Base-by-base conservation (phyloP, 2,329 filamentous ascomycete genomes). In the Pseudogymnoascus sp. region DNA sequence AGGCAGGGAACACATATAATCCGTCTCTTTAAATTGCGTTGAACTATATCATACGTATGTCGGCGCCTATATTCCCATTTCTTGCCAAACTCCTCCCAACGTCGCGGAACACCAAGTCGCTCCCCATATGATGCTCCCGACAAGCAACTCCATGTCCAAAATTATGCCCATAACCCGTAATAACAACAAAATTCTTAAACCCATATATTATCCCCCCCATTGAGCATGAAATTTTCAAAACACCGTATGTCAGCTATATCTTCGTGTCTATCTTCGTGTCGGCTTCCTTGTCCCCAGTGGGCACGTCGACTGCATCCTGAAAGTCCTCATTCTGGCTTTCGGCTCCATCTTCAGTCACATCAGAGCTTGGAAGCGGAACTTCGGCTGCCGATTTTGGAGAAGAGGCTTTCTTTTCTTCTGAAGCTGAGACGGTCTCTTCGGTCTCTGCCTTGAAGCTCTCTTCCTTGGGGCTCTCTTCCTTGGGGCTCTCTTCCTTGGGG, bases 271-370 rank as follows among this genome's bases (percentile, higher is more conserved):
- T 54, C 33, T n/a, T 33, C 47, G 47, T 54, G 21, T 54, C 47
- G 21, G 33, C 47, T n/a, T 37, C 10, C 29, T 54, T 54, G 29
- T 15, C 29, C 11, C 29, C 11, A 21, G 2, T 17, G 15, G 29
- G 47, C 31, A 5, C 29, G 13, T 54, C 47, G 10, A 54, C 29
- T 7, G 47, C 47, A 54, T 54, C 47, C 6, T 54, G 47, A 21
- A 54, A 54, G 26, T 54, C 47, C 10, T 54, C 47, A 10, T 33
- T 54, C 47, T 54, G 47, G 35, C 47, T 54, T 54, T 35, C 47
- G 8, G 40, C 40, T 10, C n/a, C 29, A 35, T 54, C 47, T 21
- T 33, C 47, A 33, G n/a, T 15, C 31, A 33, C 5, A 17, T 35
- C 29, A 1, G 47, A 33, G 47, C 15, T 13, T 54, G 47, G 29